Evolutionary conservation across 2,329 filamentous ascomycete genomes (phyloP).

Genomic region (Exutisphaerella laricina): DNA sequence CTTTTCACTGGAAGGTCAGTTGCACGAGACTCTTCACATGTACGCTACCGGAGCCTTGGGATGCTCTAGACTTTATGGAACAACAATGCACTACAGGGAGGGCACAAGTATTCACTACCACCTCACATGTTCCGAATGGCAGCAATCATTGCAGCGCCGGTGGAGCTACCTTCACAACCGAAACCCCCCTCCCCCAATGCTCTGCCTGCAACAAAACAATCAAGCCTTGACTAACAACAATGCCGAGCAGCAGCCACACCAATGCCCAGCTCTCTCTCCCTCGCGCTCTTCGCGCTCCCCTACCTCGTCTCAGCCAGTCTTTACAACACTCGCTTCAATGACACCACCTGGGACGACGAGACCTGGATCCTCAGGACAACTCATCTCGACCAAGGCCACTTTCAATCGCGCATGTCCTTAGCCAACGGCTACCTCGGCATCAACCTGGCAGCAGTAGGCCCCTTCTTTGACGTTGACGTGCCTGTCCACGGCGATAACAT

Average conservation of each 20-base stretch:
- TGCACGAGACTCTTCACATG: neutral
- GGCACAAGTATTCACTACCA: too few species aligned
- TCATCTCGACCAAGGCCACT: constrained; percentile 52
- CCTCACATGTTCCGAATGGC: too few species aligned
- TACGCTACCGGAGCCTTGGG: neutral
- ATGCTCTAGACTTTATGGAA: neutral
- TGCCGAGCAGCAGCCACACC: constrained; percentile 1
- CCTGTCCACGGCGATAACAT: constrained; percentile 51
- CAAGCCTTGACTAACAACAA: too few species aligned
- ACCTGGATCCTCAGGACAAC: constrained; percentile 53
- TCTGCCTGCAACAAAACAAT: too few species aligned
- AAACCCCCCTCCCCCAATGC: too few species aligned
- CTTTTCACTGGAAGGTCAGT: neutral
- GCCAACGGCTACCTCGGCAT: constrained; percentile 63
- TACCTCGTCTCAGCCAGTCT: constrained; percentile 16
- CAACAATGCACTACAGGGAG: neutral
- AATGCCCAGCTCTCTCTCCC: neutral
- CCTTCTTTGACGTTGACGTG: constrained; percentile 57
- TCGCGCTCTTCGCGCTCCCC: neutral
- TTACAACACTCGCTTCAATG: constrained; percentile 47
- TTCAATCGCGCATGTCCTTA: constrained; percentile 55
- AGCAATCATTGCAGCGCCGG: neutral
- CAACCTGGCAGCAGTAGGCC: constrained; percentile 57
- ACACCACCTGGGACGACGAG: constrained; percentile 55
- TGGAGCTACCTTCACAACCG: neutral